Percentiles rank a stretch among this genome's conserved stretches.
Evolutionary conservation across 805 yeast species (phyloP).

Genomic region (Nakazawaea anatomiae): DNA sequence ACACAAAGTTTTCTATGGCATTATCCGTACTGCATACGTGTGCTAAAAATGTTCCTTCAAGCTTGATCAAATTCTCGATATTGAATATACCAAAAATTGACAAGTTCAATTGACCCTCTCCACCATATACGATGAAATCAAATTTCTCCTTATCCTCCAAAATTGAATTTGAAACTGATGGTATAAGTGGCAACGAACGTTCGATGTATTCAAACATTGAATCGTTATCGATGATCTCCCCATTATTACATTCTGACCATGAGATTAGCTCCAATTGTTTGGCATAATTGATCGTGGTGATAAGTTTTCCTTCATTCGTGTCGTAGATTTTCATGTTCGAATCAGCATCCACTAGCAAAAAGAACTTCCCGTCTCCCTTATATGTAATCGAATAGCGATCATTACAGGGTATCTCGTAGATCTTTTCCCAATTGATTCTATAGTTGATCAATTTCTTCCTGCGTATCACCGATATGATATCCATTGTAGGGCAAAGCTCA

Average conservation of each 20-base stretch:
- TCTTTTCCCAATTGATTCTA: conserved; percentile 25
- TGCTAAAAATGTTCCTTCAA: conserved; percentile 13
- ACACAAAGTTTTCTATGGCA: conserved; percentile 20
- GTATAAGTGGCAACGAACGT: conserved; percentile 16
- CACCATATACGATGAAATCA: conserved; percentile 22
- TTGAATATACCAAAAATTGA: conserved; percentile 28
- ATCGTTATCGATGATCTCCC: conserved; percentile 11
- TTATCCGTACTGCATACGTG: conserved; percentile 13
- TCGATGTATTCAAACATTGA: conserved; percentile 19
- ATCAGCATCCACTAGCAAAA: conserved; percentile 19
- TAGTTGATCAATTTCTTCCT: conserved; percentile 24
- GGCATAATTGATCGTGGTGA: conserved; percentile 15
- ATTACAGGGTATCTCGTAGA: conserved; percentile 18
- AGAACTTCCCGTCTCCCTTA: conserved; percentile 26
- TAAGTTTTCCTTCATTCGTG: conserved; percentile 21
- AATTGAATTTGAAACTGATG: conserved; percentile 15
- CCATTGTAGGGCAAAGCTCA: conserved; percentile 27
- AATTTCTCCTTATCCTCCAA: conserved; percentile 20
- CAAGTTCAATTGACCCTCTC: conserved; percentile 17
- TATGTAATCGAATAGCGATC: conserved; percentile 17
- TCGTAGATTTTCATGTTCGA: conserved; percentile 22
- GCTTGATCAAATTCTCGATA: conserved; percentile 18
- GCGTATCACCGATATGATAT: conserved; percentile 22
- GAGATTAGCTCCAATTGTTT: conserved; percentile 3
- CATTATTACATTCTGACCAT: conserved; percentile 18